phyloP scores from a whole-genome alignment of 2,329 filamentous ascomycete species.

The Hirsutella minnesotensis region DNA sequence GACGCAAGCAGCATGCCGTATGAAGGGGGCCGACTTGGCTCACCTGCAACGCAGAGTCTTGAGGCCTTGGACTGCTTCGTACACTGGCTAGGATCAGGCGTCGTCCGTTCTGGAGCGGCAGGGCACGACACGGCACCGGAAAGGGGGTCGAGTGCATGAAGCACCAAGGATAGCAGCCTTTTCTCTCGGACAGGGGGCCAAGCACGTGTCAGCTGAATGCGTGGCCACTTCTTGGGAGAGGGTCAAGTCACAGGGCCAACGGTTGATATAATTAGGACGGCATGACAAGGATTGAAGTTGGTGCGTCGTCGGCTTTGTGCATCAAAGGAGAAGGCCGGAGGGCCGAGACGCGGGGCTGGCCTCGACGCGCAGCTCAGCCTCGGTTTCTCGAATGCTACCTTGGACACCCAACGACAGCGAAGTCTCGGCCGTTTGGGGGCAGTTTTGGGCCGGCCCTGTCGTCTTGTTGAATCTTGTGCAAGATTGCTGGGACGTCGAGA shows the following conservation, averaged over 20 bases:
- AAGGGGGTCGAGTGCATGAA: not conserved
- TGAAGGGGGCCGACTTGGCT: too few species aligned
- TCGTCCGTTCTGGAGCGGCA: not conserved
- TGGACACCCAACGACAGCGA: not conserved
- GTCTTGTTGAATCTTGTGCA: too few species aligned
- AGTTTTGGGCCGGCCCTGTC: too few species aligned
- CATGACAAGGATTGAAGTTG: not conserved
- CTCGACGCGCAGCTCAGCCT: not conserved
- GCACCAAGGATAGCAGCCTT: not conserved
- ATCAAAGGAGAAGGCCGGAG: not conserved
- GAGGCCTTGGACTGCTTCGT: not conserved
- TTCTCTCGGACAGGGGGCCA: not conserved
- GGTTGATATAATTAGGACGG: not conserved
- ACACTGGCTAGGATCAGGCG: not conserved
- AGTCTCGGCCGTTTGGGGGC: not conserved
- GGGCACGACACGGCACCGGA: not conserved
- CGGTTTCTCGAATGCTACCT: not conserved
- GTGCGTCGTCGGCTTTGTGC: not conserved
- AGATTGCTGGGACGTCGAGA: too few species aligned
- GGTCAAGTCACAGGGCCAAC: too few species aligned
- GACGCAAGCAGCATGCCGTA: too few species aligned
- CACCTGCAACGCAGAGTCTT: too few species aligned
- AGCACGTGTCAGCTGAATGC: not conserved
- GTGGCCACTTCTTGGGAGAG: too few species aligned
- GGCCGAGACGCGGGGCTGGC: too few species aligned